Evolutionary conservation across 2,329 filamentous ascomycete genomes (phyloP).

Genomic region (Colletotrichum sp.): DNA sequence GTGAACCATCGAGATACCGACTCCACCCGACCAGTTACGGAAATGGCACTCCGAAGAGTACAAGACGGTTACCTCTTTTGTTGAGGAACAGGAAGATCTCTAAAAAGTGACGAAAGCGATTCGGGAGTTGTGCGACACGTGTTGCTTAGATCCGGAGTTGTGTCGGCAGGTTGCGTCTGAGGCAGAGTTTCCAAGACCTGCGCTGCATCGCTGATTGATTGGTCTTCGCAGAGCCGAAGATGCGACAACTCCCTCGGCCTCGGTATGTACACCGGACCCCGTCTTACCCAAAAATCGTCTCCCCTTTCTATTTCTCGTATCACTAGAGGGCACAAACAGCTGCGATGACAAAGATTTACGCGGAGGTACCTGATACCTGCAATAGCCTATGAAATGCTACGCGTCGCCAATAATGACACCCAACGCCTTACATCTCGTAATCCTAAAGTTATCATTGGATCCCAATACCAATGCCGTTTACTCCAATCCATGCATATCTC

Average conservation of each 20-base stretch:
- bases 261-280: not conserved
- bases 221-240: not conserved
- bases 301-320: not conserved
- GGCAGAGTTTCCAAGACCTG: not conserved
- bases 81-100: not conserved
- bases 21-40: constrained; percentile 6
- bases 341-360: not conserved
- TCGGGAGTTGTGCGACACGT: not conserved
- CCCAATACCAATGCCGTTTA: not conserved
- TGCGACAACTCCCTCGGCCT: not conserved
- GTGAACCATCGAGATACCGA: not conserved
- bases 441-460: not conserved
- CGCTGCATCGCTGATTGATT: not conserved
- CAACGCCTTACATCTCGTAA: not conserved
- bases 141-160: not conserved
- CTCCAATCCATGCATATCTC: constrained; percentile 10
- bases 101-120: not conserved
- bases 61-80: not conserved
- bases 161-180: not conserved
- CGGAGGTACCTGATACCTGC: not conserved
- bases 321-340: not conserved
- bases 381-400: not conserved
- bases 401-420: not conserved
- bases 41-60: not conserved
- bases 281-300: not conserved